phyloP scores from a whole-genome alignment of 805 yeast genomes.

The Saturnispora hagleri region DNA sequence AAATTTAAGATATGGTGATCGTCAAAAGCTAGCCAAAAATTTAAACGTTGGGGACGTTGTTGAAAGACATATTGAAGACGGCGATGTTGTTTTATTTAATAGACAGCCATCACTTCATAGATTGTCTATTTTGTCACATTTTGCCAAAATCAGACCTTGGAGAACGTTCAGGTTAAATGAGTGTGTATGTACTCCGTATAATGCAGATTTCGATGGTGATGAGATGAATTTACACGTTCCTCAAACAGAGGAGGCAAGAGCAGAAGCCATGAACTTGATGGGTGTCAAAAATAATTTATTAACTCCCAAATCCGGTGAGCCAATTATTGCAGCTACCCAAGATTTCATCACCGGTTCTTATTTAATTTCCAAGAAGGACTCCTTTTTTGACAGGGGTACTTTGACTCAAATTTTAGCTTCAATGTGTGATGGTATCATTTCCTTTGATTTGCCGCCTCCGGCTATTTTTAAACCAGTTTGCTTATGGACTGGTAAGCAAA shows the following conservation, averaged over 20 bases:
- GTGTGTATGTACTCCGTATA: slow-evolving; percentile 98
- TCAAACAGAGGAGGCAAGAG: slow-evolving; percentile 91
- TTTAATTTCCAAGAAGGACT: slow-evolving; percentile 84
- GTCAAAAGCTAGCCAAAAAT: slow-evolving; percentile 63
- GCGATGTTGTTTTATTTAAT: slow-evolving; percentile 90
- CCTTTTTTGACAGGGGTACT: slow-evolving; percentile 82
- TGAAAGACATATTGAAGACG: slow-evolving; percentile 95
- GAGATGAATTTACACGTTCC: slow-evolving; percentile 99
- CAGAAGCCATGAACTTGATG: slow-evolving; percentile 97
- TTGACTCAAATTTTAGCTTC: slow-evolving; percentile 76
- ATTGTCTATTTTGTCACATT: slow-evolving; percentile 87
- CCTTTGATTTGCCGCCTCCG: slow-evolving; percentile 94
- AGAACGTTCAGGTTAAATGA: slow-evolving; percentile 93
- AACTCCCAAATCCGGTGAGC: slow-evolving; percentile 97
- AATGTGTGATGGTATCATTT: slow-evolving; percentile 90
- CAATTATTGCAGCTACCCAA: slow-evolving; percentile 98
- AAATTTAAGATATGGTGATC: slow-evolving; percentile 82
- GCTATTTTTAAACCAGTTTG: slow-evolving; percentile 80
- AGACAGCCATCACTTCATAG: slow-evolving; percentile 98
- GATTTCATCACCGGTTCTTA: slow-evolving; percentile 97
- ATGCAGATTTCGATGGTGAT: slow-evolving; percentile 99
- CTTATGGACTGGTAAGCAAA: slow-evolving; percentile 97
- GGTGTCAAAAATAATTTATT: slow-evolving; percentile 92
- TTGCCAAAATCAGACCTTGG: slow-evolving; percentile 96
- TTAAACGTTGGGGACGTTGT: slow-evolving; percentile 85